Evolutionary conservation across 1,139 yeast genomes (phyloP).

Genomic region (Eremothecium coryli): DNA sequence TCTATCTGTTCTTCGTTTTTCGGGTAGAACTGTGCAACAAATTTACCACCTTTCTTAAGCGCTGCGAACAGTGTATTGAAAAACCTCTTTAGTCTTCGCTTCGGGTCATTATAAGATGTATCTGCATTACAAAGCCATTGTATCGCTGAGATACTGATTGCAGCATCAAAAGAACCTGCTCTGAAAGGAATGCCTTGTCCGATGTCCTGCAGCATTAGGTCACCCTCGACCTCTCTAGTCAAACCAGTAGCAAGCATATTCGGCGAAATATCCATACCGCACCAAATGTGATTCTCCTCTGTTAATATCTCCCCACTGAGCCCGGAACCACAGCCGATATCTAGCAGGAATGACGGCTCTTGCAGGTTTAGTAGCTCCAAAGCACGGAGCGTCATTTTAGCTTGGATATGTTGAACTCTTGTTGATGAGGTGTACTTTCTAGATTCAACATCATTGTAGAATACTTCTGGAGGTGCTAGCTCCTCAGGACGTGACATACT

Average conservation of each 20-base stretch:
- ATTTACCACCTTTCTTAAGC: slow-evolving; percentile 88
- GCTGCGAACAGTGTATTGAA: slow-evolving; percentile 84
- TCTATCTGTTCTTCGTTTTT: slow-evolving; percentile 78
- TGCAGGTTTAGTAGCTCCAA: slow-evolving; percentile 72
- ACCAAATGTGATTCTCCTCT: slow-evolving; percentile 91
- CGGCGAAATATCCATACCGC: slow-evolving; percentile 95
- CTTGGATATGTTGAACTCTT: slow-evolving; percentile 96
- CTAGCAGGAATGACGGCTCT: slow-evolving; percentile 64
- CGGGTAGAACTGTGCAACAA: slow-evolving; percentile 95
- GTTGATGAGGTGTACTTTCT: slow-evolving; percentile 83
- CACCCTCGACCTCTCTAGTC: slow-evolving; percentile 90
- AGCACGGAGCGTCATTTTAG: slow-evolving; percentile 92
- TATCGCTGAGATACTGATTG: slow-evolving; percentile 86
- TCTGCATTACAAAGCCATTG: slow-evolving; percentile 99
- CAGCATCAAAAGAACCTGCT: slow-evolving; percentile 96
- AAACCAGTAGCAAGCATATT: slow-evolving; percentile 93
- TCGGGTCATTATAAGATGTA: slow-evolving; percentile 75
- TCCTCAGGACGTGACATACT: slow-evolving; percentile 95
- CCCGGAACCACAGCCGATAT: slow-evolving; percentile 97
- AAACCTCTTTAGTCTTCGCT: slow-evolving; percentile 66
- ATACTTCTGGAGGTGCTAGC: slow-evolving; percentile 94
- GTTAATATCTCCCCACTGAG: slow-evolving; percentile 87
- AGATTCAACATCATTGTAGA: slow-evolving; percentile 85
- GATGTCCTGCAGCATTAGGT: slow-evolving; percentile 80
- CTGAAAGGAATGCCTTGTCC: slow-evolving; percentile 93